phyloP scores from a whole-genome alignment of 805 yeast species.

The Suhomyces sp. region DNA sequence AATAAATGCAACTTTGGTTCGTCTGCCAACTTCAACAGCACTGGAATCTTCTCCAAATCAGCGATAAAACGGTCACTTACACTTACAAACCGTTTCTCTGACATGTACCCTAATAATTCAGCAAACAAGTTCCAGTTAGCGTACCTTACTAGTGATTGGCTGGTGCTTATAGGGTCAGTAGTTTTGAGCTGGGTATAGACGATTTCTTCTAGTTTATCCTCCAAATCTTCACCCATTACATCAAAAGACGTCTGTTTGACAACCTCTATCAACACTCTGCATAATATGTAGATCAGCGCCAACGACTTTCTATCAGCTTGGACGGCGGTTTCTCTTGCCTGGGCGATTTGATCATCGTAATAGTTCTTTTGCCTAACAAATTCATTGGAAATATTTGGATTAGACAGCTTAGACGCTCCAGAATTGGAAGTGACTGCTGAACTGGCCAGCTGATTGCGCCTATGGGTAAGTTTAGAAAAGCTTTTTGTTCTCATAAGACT shows the following conservation, averaged over 20 bases:
- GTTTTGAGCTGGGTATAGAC: conserved; percentile 86
- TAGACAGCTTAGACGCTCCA: conserved; percentile 4
- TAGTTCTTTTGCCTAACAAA: conserved; percentile 19
- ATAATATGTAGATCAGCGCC: conserved; percentile 81
- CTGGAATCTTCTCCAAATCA: conserved; percentile 80
- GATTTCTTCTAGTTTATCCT: conserved; percentile 84
- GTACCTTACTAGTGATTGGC: conserved; percentile 66
- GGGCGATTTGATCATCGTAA: conserved; percentile 29
- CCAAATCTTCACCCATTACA: conserved; percentile 71
- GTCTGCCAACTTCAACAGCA: conserved; percentile 28
- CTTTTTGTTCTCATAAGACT: conserved; percentile 41
- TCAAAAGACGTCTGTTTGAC: conserved; percentile 82
- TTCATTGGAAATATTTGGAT: conserved; percentile 14
- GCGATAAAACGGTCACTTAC: conserved; percentile 94
- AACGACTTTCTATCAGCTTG: conserved; percentile 85
- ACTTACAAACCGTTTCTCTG: conserved; percentile 73
- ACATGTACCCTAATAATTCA: conserved; percentile 85
- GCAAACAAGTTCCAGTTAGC: conserved; percentile 95
- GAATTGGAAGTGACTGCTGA: conserved; percentile 22
- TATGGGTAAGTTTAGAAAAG: conserved; percentile 40
- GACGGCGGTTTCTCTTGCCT: conserved; percentile 63
- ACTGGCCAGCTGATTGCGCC: conserved; percentile 50
- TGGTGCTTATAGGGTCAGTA: conserved; percentile 73
- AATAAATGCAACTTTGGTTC: conserved; percentile 65
- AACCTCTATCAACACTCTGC: conserved; percentile 89